These are phyloP conservation scores for Candida pseudofarinosa DNA, from an alignment of 805 yeast species.

Conservation along the genomic window DNA sequence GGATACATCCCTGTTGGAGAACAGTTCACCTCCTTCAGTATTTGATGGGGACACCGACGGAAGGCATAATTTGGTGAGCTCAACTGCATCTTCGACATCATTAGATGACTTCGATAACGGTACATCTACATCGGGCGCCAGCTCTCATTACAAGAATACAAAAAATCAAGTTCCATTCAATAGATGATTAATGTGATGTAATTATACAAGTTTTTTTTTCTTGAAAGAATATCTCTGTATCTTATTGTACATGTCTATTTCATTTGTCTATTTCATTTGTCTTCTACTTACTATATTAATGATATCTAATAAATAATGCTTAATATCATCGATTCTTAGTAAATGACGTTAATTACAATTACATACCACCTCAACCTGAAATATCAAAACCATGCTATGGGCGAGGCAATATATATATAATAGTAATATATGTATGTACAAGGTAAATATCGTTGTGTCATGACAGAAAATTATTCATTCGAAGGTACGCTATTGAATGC, in stretches of 20 bases:
- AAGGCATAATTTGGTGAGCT: constrained; percentile 17
- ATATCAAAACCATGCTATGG: no score
- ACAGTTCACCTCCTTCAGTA: constrained; percentile 37
- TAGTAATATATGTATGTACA: not conserved
- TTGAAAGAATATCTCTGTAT: not conserved
- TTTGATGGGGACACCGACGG: constrained; percentile 24
- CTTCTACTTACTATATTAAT: not conserved
- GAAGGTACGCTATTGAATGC: constrained; percentile 14
- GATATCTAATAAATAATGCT: constrained; percentile 2
- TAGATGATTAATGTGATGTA: constrained; percentile 1
- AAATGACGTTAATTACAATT: no score
- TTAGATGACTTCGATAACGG: constrained; percentile 23
- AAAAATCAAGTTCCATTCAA: constrained; percentile 1
- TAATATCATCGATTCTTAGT: not conserved
- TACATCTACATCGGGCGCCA: not conserved
- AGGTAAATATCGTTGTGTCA: not conserved
- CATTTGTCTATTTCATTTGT: not conserved
- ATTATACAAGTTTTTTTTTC: not conserved
- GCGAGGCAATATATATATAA: no score
- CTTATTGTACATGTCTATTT: not conserved
- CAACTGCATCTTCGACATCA: constrained; percentile 32
- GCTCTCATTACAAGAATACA: constrained; percentile 1
- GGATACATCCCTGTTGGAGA: constrained; percentile 24
- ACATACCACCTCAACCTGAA: no score
- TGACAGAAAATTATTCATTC: not conserved